Conservation (phyloP, 495 filamentous ascomycete species). For the Talaromyces nanjingensis region DNA sequence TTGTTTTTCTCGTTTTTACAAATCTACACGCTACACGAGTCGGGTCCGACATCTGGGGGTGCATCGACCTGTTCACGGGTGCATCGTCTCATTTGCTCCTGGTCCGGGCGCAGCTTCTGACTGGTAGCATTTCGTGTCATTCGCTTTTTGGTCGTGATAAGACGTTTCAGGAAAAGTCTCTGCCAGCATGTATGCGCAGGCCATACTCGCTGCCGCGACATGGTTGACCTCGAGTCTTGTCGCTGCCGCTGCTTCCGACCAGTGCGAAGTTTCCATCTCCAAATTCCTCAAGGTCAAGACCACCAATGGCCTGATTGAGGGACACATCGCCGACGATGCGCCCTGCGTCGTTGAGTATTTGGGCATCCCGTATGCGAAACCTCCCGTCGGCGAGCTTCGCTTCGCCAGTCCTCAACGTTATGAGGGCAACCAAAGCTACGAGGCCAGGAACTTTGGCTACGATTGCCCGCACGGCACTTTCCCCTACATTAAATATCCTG, state of each 20-base stretch:
- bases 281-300: not conserved
- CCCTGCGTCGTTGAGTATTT: slow-evolving; percentile 40
- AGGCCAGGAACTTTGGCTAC: slow-evolving; percentile 12
- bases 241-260: not conserved
- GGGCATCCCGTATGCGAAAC: slow-evolving; percentile 40
- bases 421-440: slow-evolving; percentile 6
- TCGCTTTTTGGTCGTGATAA: not conserved
- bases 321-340: slow-evolving; percentile 32
- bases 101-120: too few species aligned
- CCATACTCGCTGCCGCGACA: not conserved
- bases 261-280: not conserved
- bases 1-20: too few species aligned
- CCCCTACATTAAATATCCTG: slow-evolving; percentile 18
- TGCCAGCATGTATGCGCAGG: not conserved
- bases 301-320: slow-evolving; percentile 28
- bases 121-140: not conserved
- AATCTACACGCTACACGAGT: too few species aligned
- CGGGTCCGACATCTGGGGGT: too few species aligned
- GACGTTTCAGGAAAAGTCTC: not conserved
- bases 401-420: slow-evolving; percentile 32
- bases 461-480: slow-evolving; percentile 17
- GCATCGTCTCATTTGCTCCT: too few species aligned
- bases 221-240: not conserved
- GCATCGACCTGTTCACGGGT: too few species aligned
- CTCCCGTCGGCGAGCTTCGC: slow-evolving; percentile 38